Evolutionary conservation across 139 green algal species (phyloP).

Genomic region (Chlamydomonas urium): DNA sequence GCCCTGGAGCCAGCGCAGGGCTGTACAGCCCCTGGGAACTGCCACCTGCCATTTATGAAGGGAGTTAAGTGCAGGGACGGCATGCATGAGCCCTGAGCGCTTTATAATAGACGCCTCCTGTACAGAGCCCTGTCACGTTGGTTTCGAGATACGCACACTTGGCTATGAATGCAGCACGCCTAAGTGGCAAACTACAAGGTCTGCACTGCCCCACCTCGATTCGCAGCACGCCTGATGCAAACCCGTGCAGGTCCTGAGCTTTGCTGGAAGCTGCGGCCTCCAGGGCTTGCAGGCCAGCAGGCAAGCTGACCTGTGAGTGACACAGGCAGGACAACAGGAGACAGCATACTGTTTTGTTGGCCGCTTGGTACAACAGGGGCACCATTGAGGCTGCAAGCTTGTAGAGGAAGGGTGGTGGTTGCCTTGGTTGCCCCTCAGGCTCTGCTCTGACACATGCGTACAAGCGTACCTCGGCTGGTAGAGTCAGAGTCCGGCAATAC

Average conservation of each 20-base stretch:
- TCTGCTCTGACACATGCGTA: too few relatives aligned
- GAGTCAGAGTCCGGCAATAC: too few relatives aligned
- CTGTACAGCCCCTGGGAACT: conserved; percentile 25
- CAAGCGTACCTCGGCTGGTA: too few relatives aligned
- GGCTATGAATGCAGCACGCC: neutral
- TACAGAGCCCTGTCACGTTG: neutral
- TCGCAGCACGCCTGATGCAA: conserved; percentile 26
- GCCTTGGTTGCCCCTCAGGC: too few relatives aligned
- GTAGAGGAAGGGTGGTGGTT: neutral
- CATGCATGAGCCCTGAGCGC: neutral
- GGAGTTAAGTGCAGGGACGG: neutral
- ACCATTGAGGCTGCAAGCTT: neutral
- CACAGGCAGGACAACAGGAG: too few relatives aligned
- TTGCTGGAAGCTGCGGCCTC: neutral
- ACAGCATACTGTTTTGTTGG: too few relatives aligned
- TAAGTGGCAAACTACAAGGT: neutral
- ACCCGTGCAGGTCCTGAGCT: neutral
- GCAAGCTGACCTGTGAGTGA: neutral
- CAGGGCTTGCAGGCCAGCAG: too few relatives aligned
- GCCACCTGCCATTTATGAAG: conserved; percentile 18
- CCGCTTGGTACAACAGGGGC: too few relatives aligned
- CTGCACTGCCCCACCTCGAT: conserved; percentile 13
- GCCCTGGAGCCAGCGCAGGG: conserved; percentile 44
- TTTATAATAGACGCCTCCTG: neutral
- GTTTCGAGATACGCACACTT: neutral